phyloP scores from a whole-genome alignment of 2,329 filamentous ascomycete genomes.

The Phaeosphaeriaceae sp. region DNA sequence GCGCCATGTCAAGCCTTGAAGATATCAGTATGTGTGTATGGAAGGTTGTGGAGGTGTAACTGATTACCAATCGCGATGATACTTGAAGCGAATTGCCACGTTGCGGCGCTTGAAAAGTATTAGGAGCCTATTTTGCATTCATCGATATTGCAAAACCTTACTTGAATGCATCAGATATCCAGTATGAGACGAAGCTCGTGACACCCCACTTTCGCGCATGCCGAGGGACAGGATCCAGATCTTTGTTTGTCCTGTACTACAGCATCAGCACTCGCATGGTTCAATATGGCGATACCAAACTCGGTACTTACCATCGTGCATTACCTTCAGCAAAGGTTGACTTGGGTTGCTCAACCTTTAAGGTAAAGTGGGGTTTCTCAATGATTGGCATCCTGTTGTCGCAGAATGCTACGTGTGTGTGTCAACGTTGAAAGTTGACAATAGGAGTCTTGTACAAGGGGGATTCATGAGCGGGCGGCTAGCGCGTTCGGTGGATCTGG shows the following conservation, averaged over 20 bases:
- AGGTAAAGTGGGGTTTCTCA: conserved; percentile 43
- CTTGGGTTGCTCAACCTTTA: conserved; percentile 54
- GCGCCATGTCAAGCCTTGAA: conserved; percentile 59
- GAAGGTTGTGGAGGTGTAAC: background rate
- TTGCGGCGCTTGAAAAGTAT: conserved; percentile 48
- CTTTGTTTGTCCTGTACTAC: conserved; percentile 53
- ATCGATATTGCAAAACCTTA: conserved; percentile 12
- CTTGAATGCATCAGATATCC: conserved; percentile 61
- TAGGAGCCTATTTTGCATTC: background rate
- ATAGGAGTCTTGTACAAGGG: too few relatives aligned
- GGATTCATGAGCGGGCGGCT: too few relatives aligned
- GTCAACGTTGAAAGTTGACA: background rate
- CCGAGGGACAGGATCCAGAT: conserved; percentile 57
- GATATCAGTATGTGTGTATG: background rate
- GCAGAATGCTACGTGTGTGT: background rate
- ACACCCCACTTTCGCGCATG: conserved; percentile 55
- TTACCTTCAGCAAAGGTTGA: conserved; percentile 55
- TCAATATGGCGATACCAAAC: background rate
- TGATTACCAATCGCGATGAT: conserved; percentile 49
- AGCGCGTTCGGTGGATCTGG: too few relatives aligned
- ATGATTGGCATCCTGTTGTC: conserved; percentile 45
- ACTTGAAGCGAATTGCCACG: conserved; percentile 57
- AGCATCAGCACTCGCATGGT: background rate
- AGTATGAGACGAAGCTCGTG: conserved; percentile 57
- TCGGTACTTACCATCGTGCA: conserved; percentile 37